These are phyloP conservation scores for Stachybotrys echinatus DNA, from an alignment of 2,329 filamentous ascomycete species.

Conservation along the genomic window DNA sequence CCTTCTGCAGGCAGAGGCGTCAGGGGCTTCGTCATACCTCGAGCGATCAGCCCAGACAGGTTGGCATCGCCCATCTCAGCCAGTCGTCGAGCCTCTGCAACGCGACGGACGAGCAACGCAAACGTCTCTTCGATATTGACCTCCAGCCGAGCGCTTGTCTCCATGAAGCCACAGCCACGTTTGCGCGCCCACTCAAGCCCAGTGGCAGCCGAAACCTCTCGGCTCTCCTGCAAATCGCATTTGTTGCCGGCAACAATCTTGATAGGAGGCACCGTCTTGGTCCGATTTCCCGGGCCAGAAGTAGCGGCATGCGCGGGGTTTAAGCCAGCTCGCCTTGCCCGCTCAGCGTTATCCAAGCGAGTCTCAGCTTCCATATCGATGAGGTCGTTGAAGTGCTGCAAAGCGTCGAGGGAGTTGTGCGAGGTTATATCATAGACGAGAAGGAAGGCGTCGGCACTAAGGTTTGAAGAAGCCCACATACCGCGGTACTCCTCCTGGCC, in stretches of 20 bases:
- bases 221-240: slow-evolving; percentile 68
- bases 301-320: slow-evolving; percentile 21
- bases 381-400: slow-evolving; percentile 76
- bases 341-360: slow-evolving; percentile 55
- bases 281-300: slow-evolving; percentile 25
- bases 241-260: slow-evolving; percentile 86
- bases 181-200: slow-evolving; percentile 74
- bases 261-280: slow-evolving; percentile 60
- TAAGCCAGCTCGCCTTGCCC: slow-evolving; percentile 40
- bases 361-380: slow-evolving; percentile 79
- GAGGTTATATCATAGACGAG: slow-evolving; percentile 86
- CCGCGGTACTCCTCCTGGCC: slow-evolving; percentile 88
- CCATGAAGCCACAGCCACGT: slow-evolving; percentile 79
- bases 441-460: slow-evolving; percentile 75
- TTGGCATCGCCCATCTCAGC: slow-evolving; percentile 42
- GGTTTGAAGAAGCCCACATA: slow-evolving; percentile 77
- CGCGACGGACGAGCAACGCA: slow-evolving; percentile 60
- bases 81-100: slow-evolving; percentile 50
- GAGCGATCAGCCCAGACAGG: slow-evolving; percentile 37
- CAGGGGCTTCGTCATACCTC: slow-evolving; percentile 53
- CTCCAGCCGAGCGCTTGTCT: slow-evolving; percentile 77
- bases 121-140: slow-evolving; percentile 91
- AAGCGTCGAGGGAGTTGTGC: slow-evolving; percentile 59
- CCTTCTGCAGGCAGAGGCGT: slow-evolving; percentile 44
- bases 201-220: slow-evolving; percentile 62